Conservation (phyloP, 306 rosid species). For the apple (Malus domestica) region DNA sequence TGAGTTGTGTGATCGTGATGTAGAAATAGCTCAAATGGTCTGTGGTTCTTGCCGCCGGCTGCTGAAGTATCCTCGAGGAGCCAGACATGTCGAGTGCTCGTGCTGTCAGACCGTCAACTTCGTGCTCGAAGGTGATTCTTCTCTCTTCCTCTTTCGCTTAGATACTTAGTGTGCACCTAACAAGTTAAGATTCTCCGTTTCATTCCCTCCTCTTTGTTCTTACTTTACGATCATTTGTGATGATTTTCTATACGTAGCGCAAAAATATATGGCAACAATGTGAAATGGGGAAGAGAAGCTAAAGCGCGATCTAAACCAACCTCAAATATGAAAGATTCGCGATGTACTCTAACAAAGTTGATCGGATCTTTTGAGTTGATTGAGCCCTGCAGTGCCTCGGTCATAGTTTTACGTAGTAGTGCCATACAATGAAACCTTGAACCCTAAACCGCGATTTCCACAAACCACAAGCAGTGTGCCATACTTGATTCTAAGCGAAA, state of each 20-base stretch:
- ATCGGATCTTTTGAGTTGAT: neutral
- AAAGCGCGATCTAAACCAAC: neutral
- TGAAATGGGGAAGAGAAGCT: neutral
- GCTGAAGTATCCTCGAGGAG: constrained; percentile 64
- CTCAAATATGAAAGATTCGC: neutral
- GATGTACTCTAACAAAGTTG: neutral
- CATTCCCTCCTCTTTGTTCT: neutral
- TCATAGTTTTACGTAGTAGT: too few species aligned
- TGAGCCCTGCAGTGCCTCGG: neutral
- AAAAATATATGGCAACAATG: neutral
- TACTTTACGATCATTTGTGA: neutral
- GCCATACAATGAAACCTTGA: neutral
- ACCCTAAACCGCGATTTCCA: too few species aligned
- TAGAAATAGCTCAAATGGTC: constrained; percentile 81
- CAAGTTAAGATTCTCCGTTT: neutral
- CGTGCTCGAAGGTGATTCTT: constrained; percentile 77
- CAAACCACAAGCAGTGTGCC: neutral
- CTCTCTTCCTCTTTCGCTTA: constrained; percentile 3
- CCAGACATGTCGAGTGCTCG: constrained; percentile 66
- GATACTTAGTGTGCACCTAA: neutral
- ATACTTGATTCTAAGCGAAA: neutral
- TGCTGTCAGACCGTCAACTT: constrained; percentile 76
- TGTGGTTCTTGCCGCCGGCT: constrained; percentile 86
- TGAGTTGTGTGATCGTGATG: constrained; percentile 12
- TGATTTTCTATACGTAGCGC: neutral